Evolutionary conservation across 345 rosid species (phyloP), one percentile per base, ranked within the genome.

Genomic region (Noccaea bulbosa): DNA sequence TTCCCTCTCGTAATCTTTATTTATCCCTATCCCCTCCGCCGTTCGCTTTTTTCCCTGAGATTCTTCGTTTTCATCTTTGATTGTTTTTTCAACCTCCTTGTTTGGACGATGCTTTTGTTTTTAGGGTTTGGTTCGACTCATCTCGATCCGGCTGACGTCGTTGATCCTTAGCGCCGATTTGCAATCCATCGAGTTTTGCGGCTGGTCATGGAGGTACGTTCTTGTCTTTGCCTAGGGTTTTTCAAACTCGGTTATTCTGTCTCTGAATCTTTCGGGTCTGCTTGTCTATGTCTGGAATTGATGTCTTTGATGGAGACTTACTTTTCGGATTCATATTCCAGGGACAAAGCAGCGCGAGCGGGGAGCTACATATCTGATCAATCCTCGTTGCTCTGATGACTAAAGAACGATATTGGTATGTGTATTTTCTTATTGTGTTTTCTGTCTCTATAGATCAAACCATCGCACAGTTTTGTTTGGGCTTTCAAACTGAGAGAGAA

Each of bases 341-440:
- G 44, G 44, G 41, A 7, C 34, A 7, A 16, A 45, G 14, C 8
- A 2, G 53, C 7, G 10, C 4, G 27, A 4, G 9, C 5, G n/a
- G 12, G 10, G 39, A 44, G 6, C 1, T 14, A 9, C 20, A 32
- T 3, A 49, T 22, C 54, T 53, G 59, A 54, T 54, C 40, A 54
- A 54, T 33, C 14, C 51, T 43, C 65, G 65, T 61, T 61, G 65
- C 43, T 43, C 54, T 10, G 32, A 10, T 49, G 57, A 12, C 30
- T 14, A 11, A 20, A 20, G 22, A 54, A 2, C 27, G 30, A 55
- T 55, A 24, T 55, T 35, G 5, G 61, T 55, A 24, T n/a, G 2
- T 41, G 43, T 48, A 15, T 57, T 6, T 10, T 16, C 32, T 35
- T 57, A 37, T 17, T 17, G 45, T 32, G 59, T 54, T 33, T 34